Percentiles rank a stretch among this genome's conserved stretches.
phyloP scores from a whole-genome alignment of 805 yeast species.

The Saturnispora saitoi region DNA sequence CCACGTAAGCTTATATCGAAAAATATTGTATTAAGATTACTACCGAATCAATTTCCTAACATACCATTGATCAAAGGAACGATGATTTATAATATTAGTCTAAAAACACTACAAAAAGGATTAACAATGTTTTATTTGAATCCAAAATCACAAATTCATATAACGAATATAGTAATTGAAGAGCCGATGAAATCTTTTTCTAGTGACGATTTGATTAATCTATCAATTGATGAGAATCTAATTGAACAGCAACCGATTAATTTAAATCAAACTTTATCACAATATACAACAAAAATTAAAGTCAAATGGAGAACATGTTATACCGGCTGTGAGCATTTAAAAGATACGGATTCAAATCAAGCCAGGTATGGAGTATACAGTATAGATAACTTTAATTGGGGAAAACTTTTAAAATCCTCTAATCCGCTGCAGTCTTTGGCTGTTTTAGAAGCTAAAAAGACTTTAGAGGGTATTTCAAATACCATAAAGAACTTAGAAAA shows the following conservation, averaged over 20 bases:
- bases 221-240: constrained; percentile 19
- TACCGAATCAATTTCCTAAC: constrained; percentile 47
- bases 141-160: constrained; percentile 45
- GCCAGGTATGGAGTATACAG: constrained; percentile 24
- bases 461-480: constrained; percentile 8
- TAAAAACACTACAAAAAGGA: constrained; percentile 47
- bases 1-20: constrained; percentile 37
- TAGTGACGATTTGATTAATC: constrained; percentile 22
- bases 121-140: constrained; percentile 48
- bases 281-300: constrained; percentile 39
- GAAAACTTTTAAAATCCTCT: constrained; percentile 14
- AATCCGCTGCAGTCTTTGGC: constrained; percentile 11
- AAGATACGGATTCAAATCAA: constrained; percentile 18
- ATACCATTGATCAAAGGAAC: constrained; percentile 51
- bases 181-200: constrained; percentile 25
- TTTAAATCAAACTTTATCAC: constrained; percentile 22
- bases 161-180: constrained; percentile 31
- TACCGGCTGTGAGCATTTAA: constrained; percentile 42
- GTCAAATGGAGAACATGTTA: constrained; percentile 52
- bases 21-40: constrained; percentile 42
- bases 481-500: constrained; percentile 7
- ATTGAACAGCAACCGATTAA: constrained; percentile 11
- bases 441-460: constrained; percentile 11
- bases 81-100: constrained; percentile 45
- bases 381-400: constrained; percentile 16